Evolutionary conservation across 441 rosid genomes (phyloP), one percentile per base, ranked within the genome.

Genomic region (Populus hybrid): DNA sequence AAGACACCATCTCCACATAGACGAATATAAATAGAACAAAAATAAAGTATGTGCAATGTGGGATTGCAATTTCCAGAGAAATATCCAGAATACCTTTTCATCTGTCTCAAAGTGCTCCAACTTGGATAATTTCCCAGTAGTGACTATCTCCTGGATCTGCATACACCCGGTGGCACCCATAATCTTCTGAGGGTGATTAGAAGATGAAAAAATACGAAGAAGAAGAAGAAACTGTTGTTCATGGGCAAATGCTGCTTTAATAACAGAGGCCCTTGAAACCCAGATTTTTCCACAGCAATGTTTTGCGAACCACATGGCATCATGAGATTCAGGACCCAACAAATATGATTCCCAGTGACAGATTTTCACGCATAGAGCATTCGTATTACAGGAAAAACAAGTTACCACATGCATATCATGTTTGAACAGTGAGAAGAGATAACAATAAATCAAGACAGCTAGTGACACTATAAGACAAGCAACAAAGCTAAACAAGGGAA

Each of bases 141-240:
- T 86, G 74, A 90, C 86, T 71, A 96, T 96, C 90, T 96, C 99
- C 85, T 94, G 98, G 82, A 94, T 94, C 99, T 94, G 91, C 79
- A 83, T 68, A 71, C 38, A 78, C 63, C 63, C 83, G 81, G 65
- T 21, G 61, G 69, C 67, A 64, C 59, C 73, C 36, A 35, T 71
- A 72, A 79, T 18, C 67, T 34, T 66, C 69, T 30, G 63, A n/a
- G n/a, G 61, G 9, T 28, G 69, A 64, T 53, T 38, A 30, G 50
- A 67, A 38, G 53, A 7, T 9, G 23, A 50, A 74, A 70, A 70
- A 28, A 1, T 16, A 23, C 0, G 14, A 21, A 1, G 35, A n/a
- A 9, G 14, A 65, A 28, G 12, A 21, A n/a, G 28, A 65, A 23
- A 11, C 32, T 65, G 5, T 4, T 53, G 36, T 50, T 59, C 7